phyloP scores from a whole-genome alignment of 2,329 filamentous ascomycete genomes.

The Colletotrichum eleusines region DNA sequence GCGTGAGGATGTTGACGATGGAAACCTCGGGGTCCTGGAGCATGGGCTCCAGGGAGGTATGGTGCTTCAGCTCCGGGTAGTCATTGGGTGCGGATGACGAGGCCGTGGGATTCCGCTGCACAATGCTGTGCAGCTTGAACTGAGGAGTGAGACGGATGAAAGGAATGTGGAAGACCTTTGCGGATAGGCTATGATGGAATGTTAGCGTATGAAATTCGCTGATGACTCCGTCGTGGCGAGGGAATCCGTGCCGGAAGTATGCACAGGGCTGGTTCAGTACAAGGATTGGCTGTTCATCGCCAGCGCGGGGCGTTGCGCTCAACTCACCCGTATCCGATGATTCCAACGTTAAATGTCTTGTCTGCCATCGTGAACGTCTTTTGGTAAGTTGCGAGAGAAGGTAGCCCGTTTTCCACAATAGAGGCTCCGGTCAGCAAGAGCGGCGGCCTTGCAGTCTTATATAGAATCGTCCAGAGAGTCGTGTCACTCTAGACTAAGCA shows the following conservation, averaged over 20 bases:
- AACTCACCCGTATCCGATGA: slow-evolving; percentile 64
- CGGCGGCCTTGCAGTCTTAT: slow-evolving; percentile 24
- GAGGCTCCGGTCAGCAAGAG: not conserved
- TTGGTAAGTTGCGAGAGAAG: not conserved
- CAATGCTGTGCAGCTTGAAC: slow-evolving; percentile 78
- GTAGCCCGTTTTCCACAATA: not conserved
- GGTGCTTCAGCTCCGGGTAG: slow-evolving; percentile 74
- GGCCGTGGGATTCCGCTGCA: slow-evolving; percentile 77
- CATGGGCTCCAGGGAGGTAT: slow-evolving; percentile 71
- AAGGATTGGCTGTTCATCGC: slow-evolving; percentile 12
- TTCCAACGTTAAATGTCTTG: slow-evolving; percentile 62
- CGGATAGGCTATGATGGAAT: slow-evolving; percentile 61
- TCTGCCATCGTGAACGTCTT: slow-evolving; percentile 35
- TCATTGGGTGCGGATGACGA: slow-evolving; percentile 79
- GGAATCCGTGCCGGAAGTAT: slow-evolving; percentile 14
- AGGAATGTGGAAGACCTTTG: slow-evolving; percentile 88
- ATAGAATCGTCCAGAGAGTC: slow-evolving; percentile 21
- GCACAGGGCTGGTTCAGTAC: slow-evolving; percentile 4
- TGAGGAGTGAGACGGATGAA: slow-evolving; percentile 75
- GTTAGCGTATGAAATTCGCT: slow-evolving; percentile 37
- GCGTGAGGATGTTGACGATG: slow-evolving; percentile 78
- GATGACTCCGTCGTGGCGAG: not conserved
- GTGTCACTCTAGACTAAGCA: slow-evolving; percentile 2
- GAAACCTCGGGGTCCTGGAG: slow-evolving; percentile 75
- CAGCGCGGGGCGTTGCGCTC: not conserved